Evolutionary conservation across 2,329 filamentous ascomycete genomes (phyloP).

Genomic region (Penicillium capsulatum): DNA sequence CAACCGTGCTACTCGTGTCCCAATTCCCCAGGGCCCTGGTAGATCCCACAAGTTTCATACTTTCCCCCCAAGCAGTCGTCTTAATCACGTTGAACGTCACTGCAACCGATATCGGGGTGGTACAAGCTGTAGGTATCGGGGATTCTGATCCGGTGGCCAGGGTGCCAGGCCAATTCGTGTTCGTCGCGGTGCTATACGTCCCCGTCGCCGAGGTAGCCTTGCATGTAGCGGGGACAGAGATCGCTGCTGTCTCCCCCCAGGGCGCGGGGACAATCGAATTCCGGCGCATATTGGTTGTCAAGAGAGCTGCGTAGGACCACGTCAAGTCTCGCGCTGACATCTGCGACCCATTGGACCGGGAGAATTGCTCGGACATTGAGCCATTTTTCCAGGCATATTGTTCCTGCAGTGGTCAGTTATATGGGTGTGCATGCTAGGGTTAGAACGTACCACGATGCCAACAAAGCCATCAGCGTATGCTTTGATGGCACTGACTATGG

Average conservation of each 20-base stretch:
- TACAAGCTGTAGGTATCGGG: slow-evolving; percentile 23
- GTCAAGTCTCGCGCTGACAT: slow-evolving; percentile 43
- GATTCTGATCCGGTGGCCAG: too few relatives aligned
- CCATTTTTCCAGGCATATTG: slow-evolving; percentile 27
- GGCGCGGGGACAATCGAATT: slow-evolving; percentile 31
- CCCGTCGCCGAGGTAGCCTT: slow-evolving; percentile 30
- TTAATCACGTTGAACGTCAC: slow-evolving; percentile 61
- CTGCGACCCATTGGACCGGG: slow-evolving; percentile 31
- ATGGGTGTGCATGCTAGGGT: not conserved
- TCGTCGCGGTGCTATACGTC: slow-evolving; percentile 24
- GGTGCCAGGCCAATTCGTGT: too few relatives aligned
- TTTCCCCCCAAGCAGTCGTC: slow-evolving; percentile 59
- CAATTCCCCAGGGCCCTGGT: slow-evolving; percentile 59
- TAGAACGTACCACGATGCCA: slow-evolving; percentile 37
- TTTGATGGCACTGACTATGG: slow-evolving; percentile 57
- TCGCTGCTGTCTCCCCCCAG: slow-evolving; percentile 33
- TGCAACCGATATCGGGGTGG: slow-evolving; percentile 45
- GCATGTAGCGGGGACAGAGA: slow-evolving; percentile 31
- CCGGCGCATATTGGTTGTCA: slow-evolving; percentile 36
- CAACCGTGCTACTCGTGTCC: slow-evolving; percentile 52
- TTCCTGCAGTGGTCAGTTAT: slow-evolving; percentile 17
- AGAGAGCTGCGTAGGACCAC: slow-evolving; percentile 44
- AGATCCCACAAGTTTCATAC: slow-evolving; percentile 62
- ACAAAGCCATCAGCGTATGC: slow-evolving; percentile 60
- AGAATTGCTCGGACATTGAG: slow-evolving; percentile 42